Evolutionary conservation across 495 filamentous ascomycete species (phyloP).

Genomic region (Neurospora tetrasperma): DNA sequence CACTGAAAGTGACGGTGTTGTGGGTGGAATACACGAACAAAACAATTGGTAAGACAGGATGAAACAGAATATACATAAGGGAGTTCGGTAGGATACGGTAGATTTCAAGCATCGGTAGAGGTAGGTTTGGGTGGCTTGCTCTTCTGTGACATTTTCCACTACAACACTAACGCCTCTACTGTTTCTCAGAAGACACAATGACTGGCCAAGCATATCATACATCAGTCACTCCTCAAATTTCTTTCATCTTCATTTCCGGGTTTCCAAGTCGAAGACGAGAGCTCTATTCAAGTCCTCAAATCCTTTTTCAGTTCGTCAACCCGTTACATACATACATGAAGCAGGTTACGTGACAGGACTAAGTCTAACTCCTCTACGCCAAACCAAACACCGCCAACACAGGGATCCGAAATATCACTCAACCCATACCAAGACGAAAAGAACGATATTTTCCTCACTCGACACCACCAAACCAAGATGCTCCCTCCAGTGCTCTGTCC

Average conservation of each 20-base stretch:
- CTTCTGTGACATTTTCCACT: not conserved
- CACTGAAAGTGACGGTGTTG: not conserved
- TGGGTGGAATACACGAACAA: not conserved
- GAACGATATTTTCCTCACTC: not conserved
- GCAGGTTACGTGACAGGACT: not conserved
- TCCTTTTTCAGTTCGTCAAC: not conserved
- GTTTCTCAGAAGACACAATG: not conserved
- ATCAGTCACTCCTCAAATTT: not conserved
- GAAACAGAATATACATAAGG: not conserved
- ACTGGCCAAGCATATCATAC: not conserved
- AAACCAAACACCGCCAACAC: not conserved
- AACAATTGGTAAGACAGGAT: not conserved
- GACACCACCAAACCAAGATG: not conserved
- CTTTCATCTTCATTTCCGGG: too few relatives aligned
- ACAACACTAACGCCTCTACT: not conserved
- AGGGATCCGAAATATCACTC: not conserved
- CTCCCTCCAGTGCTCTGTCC: not conserved
- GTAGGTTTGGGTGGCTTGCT: not conserved
- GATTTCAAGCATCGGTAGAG: not conserved
- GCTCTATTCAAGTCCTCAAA: too few relatives aligned
- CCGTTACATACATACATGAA: not conserved
- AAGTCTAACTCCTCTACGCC: not conserved
- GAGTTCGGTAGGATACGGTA: not conserved
- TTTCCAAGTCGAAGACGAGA: too few relatives aligned
- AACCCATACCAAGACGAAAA: not conserved